Conservation (phyloP, 495 filamentous ascomycete species). For the Lasiosphaeris hirsuta region DNA sequence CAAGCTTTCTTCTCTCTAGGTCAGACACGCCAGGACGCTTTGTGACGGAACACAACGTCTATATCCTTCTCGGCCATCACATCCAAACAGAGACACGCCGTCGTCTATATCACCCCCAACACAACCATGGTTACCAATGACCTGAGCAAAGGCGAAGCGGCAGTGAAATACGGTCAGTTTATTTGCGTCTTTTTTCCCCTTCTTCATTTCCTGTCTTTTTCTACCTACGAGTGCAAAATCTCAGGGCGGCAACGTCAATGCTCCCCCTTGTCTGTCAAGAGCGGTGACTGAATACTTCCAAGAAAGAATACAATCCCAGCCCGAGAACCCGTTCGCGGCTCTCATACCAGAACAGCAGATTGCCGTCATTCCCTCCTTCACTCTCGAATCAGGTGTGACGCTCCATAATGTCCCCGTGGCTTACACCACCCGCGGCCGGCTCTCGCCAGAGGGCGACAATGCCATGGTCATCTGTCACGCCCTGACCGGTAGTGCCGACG, state of each 20-base stretch:
- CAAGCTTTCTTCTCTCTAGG: too few species aligned
- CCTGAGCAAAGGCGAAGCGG: constrained; percentile 11
- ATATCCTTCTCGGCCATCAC: not conserved
- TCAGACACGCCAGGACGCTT: not conserved
- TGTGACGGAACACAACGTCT: not conserved
- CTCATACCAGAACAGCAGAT: constrained; percentile 86
- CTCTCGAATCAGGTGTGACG: constrained; percentile 86
- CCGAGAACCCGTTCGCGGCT: constrained; percentile 86
- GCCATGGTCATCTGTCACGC: constrained; percentile 97
- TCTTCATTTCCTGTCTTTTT: not conserved
- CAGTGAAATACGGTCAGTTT: constrained; percentile 42
- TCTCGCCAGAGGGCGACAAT: constrained; percentile 78
- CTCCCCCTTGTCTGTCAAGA: constrained; percentile 11
- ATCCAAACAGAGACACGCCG: not conserved
- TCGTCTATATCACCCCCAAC: not conserved
- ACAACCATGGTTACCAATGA: constrained; percentile 17
- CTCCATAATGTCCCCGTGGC: constrained; percentile 88
- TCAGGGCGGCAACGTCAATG: not conserved
- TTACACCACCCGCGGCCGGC: constrained; percentile 78
- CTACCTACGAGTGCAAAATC: not conserved
- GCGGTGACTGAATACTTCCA: constrained; percentile 54
- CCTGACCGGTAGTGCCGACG: constrained; percentile 91
- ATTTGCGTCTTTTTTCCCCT: not conserved
- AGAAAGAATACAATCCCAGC: constrained; percentile 61
- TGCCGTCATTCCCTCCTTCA: constrained; percentile 82